These are phyloP conservation scores for Rhizopus stolonifer DNA, from an alignment of 371 early-diverging fungal species.

Conservation along the genomic window DNA sequence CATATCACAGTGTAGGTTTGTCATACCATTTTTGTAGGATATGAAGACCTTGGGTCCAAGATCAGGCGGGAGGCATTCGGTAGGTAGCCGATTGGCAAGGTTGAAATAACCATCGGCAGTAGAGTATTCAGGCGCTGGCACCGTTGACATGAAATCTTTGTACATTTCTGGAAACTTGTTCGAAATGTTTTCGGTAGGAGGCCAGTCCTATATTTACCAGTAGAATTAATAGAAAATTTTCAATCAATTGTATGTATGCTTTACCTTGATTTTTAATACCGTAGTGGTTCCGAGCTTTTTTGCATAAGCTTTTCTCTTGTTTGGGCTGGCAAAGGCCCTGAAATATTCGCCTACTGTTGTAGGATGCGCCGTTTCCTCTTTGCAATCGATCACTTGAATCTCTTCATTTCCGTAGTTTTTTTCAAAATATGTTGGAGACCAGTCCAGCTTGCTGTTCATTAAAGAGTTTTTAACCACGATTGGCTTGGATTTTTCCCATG, in stretches of 20 bases:
- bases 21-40: constrained; percentile 65
- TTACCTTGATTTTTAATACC: constrained; percentile 45
- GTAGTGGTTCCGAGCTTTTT: background rate
- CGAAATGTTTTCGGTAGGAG: constrained; percentile 55
- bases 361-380: constrained; percentile 12
- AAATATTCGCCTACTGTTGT: constrained; percentile 45
- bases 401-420: constrained; percentile 31
- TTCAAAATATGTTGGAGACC: constrained; percentile 46
- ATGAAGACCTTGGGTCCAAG: constrained; percentile 78
- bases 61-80: constrained; percentile 57
- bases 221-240: background rate
- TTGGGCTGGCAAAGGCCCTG: constrained; percentile 29
- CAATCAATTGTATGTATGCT: background rate
- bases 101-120: constrained; percentile 58
- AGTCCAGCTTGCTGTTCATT: constrained; percentile 16
- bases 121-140: constrained; percentile 64
- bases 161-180: constrained; percentile 50
- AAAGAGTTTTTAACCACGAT: constrained; percentile 35
- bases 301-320: constrained; percentile 2
- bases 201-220: constrained; percentile 62
- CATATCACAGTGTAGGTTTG: constrained; percentile 71
- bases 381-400: constrained; percentile 46
- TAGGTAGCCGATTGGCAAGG: constrained; percentile 59
- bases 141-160: constrained; percentile 46
- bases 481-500: constrained; percentile 42